Conservation (phyloP, 768 basidiomycete species). For the Mycena rebaudengoi region DNA sequence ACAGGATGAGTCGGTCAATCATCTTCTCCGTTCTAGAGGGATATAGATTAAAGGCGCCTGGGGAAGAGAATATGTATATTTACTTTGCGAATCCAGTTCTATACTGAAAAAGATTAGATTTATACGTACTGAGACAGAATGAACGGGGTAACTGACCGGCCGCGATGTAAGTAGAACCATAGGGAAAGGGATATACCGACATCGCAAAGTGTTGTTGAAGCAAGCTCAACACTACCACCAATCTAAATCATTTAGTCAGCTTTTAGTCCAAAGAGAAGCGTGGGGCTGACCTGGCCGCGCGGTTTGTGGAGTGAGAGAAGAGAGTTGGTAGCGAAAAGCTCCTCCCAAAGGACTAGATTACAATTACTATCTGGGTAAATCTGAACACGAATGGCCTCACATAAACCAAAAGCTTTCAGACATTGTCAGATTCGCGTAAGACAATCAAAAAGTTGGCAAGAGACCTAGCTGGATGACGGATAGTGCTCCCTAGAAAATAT, state of each 20-base stretch:
- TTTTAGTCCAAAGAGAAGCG: not conserved
- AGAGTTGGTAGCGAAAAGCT: constrained; percentile 3
- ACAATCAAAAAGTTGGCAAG: not conserved
- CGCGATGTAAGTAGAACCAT: constrained; percentile 18
- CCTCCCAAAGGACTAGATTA: constrained; percentile 13
- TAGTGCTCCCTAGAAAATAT: not conserved
- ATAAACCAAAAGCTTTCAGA: not conserved
- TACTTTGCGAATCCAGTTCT: constrained; percentile 22
- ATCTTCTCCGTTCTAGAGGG: constrained; percentile 15
- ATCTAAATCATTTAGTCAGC: constrained; percentile 1
- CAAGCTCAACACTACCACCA: constrained; percentile 18
- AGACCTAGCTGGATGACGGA: not conserved
- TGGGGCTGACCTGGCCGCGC: not conserved
- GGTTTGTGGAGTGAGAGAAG: constrained; percentile 7
- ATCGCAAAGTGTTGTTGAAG: constrained; percentile 17
- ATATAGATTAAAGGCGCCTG: not conserved
- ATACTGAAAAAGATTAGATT: too few species aligned
- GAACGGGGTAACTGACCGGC: constrained; percentile 3
- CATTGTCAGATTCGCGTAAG: too few species aligned
- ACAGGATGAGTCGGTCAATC: constrained; percentile 21
- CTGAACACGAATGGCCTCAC: not conserved
- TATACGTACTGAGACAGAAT: too few species aligned
- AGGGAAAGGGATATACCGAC: constrained; percentile 16
- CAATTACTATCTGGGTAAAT: not conserved
- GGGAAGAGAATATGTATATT: not conserved